Evolutionary conservation across 2,329 filamentous ascomycete genomes (phyloP).

Genomic region (Paramyrothecium sp.): DNA sequence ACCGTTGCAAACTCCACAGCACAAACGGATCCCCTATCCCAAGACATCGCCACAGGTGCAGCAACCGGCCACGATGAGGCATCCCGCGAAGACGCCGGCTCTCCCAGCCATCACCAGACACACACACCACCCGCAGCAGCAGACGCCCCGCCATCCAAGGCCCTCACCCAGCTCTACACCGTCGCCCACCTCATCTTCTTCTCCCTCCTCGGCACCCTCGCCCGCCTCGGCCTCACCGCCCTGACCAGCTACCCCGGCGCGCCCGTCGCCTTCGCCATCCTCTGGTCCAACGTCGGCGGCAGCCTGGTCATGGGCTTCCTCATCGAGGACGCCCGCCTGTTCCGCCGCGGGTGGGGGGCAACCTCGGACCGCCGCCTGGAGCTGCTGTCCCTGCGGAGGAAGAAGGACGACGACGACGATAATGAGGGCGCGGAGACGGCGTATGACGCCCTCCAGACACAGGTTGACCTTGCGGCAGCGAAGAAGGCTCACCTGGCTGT

Average conservation of each 20-base stretch:
- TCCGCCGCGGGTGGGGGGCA: conserved; percentile 68
- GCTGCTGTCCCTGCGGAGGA: conserved; percentile 13
- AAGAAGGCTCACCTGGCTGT: conserved; percentile 58
- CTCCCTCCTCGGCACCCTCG: conserved; percentile 79
- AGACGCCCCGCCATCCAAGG: conserved; percentile 37
- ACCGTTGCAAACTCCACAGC: neutral
- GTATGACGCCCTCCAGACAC: neutral
- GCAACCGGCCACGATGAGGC: too few relatives aligned
- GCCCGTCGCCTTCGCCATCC: conserved; percentile 68
- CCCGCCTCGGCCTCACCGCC: conserved; percentile 75
- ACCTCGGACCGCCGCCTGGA: conserved; percentile 9
- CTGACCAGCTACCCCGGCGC: conserved; percentile 78
- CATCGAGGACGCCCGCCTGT: conserved; percentile 73
- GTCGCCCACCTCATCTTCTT: conserved; percentile 84
- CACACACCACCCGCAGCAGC: neutral
- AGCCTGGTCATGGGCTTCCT: conserved; percentile 85
- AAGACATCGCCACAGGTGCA: conserved; percentile 1
- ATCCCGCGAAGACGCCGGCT: too few relatives aligned
- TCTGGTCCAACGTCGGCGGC: conserved; percentile 88
- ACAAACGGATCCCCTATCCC: neutral
- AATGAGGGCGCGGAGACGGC: conserved; percentile 22
- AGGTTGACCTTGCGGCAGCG: conserved; percentile 38
- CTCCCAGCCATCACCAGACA: too few relatives aligned
- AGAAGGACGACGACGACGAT: conserved; percentile 29
- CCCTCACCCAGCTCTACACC: conserved; percentile 64